Percentiles rank a stretch among this genome's conserved stretches.
Evolutionary conservation across 2,329 filamentous ascomycete species (phyloP).

Genomic region (Talaromyces rugulosus): DNA sequence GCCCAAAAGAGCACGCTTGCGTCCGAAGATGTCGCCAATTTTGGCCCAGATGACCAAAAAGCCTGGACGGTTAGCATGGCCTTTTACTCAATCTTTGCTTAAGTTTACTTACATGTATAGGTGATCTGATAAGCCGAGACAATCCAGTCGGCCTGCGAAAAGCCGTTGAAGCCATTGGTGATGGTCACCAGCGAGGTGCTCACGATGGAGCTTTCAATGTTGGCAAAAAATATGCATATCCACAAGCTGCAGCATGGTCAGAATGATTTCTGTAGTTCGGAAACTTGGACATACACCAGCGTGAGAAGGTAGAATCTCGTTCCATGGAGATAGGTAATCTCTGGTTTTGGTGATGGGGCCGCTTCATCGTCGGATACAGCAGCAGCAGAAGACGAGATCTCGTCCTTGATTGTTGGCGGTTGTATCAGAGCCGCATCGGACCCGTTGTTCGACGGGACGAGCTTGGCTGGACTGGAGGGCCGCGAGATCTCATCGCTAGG

Average conservation of each 20-base stretch:
- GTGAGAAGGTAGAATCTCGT: not conserved
- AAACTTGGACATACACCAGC: not conserved
- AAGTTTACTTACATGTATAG: conserved; percentile 23
- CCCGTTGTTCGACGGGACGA: not conserved
- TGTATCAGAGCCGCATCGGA: not conserved
- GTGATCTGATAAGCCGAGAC: conserved; percentile 32
- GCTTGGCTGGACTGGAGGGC: not conserved
- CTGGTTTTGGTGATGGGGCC: not conserved
- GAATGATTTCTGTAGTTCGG: not conserved
- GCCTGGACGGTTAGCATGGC: conserved; percentile 12
- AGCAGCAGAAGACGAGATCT: not conserved
- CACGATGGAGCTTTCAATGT: conserved; percentile 31
- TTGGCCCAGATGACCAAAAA: conserved; percentile 31
- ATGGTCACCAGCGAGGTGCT: conserved; percentile 33
- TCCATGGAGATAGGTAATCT: not conserved
- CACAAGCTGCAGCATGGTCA: not conserved
- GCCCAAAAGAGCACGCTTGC: conserved; percentile 21
- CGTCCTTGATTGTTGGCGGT: not conserved
- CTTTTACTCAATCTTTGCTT: not conserved
- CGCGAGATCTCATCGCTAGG: not conserved
- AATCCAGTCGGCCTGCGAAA: conserved; percentile 31
- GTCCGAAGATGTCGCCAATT: conserved; percentile 29
- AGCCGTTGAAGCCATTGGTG: conserved; percentile 29
- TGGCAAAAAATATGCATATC: conserved; percentile 22
- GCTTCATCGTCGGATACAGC: not conserved